Conservation (phyloP, 805 yeast species). For the Saccharomycopsis babjevae region DNA sequence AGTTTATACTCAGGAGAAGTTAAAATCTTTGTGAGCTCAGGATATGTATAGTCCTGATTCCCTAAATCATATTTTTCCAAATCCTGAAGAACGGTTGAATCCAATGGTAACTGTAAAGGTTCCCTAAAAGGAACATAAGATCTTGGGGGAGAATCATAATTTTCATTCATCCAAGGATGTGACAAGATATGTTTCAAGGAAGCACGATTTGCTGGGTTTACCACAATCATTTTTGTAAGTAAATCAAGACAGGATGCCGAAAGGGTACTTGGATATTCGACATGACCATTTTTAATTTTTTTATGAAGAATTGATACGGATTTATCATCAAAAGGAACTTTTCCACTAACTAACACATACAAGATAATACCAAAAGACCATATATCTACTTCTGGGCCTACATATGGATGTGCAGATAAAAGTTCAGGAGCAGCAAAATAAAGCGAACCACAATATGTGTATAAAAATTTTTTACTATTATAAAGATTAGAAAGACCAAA, state of each 20-base stretch:
- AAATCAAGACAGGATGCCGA: conserved; percentile 74
- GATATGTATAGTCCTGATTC: conserved; percentile 42
- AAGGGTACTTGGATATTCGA: conserved; percentile 79
- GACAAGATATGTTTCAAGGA: conserved; percentile 63
- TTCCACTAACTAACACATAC: conserved; percentile 92
- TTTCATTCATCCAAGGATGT: conserved; percentile 94
- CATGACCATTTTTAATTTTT: conserved; percentile 84
- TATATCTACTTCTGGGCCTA: conserved; percentile 95
- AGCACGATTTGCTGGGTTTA: conserved; percentile 77
- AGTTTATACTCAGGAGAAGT: conserved; percentile 55
- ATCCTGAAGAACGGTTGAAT: conserved; percentile 55
- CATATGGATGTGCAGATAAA: conserved; percentile 81
- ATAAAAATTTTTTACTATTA: conserved; percentile 58
- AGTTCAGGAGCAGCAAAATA: conserved; percentile 98
- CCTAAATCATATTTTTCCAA: conserved; percentile 78
- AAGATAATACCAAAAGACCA: conserved; percentile 98
- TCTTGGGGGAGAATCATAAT: conserved; percentile 64
- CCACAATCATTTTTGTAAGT: conserved; percentile 82
- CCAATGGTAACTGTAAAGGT: conserved; percentile 65
- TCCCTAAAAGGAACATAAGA: conserved; percentile 66
- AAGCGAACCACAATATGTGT: conserved; percentile 93
- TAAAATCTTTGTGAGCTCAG: conserved; percentile 48
- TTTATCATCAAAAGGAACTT: conserved; percentile 96
- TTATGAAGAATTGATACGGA: conserved; percentile 86
- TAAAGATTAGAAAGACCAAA: conserved; percentile 89